These are phyloP conservation scores for Ophiocordyceps camponoti-saundersi DNA, from an alignment of 2,329 filamentous ascomycete genomes.

Conservation along the genomic window DNA sequence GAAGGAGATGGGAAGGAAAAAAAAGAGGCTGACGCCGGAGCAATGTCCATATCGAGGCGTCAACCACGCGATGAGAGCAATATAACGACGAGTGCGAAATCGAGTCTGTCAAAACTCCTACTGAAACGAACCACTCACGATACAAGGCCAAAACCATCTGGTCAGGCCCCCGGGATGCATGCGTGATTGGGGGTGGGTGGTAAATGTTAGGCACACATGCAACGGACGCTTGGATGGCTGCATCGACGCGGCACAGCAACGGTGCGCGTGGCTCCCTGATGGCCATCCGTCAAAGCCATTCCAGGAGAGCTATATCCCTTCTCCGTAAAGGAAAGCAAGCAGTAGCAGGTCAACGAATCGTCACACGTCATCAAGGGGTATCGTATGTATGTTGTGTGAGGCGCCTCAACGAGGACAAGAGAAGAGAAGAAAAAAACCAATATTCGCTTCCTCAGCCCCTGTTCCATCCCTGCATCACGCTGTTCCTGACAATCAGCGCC, in stretches of 20 bases:
- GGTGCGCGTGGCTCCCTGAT: not conserved
- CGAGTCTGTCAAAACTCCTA: no score
- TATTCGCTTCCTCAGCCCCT: conserved; percentile 14
- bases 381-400: not conserved
- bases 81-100: no score
- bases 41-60: no score
- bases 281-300: not conserved
- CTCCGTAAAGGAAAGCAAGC: no score
- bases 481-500: conserved; percentile 88
- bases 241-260: not conserved
- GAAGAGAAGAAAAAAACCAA: not conserved
- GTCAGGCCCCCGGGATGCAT: not conserved
- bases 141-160: no score
- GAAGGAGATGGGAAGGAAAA: no score
- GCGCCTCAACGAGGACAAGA: not conserved
- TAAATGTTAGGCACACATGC: not conserved
- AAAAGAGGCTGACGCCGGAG: no score
- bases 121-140: no score
- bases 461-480: conserved; percentile 45
- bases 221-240: not conserved
- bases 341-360: not conserved
- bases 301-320: no score
- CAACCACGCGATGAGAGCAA: no score
- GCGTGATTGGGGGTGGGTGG: not conserved
- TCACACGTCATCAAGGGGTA: not conserved